A percentile compares a stretch with the other conserved stretches of the same genome.
phyloP scores from a whole-genome alignment of 2,329 filamentous ascomycete genomes.

The Penicillium sp. region DNA sequence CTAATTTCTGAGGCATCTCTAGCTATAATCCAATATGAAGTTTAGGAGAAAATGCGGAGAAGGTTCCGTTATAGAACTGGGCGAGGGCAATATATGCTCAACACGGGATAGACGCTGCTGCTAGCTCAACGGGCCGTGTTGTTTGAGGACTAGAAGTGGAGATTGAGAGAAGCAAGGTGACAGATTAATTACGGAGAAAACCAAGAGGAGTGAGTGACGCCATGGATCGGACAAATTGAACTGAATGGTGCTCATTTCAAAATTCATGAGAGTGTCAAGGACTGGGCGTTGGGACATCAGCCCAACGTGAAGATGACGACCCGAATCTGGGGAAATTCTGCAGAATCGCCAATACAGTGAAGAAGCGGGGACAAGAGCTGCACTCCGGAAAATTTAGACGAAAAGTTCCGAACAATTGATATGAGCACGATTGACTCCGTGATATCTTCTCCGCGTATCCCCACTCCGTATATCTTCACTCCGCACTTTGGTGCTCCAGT shows the following conservation, averaged over 20 bases:
- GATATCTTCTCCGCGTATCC: not conserved
- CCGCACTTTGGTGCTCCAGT: not conserved
- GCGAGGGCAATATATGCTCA: not conserved
- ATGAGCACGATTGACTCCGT: not conserved
- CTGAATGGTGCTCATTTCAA: no score
- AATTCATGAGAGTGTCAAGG: no score
- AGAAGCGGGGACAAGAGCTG: not conserved
- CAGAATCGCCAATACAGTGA: not conserved
- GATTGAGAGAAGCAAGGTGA: not conserved
- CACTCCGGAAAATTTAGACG: not conserved
- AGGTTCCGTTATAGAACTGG: constrained; percentile 19
- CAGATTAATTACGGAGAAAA: constrained; percentile 4
- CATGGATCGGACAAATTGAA: no score
- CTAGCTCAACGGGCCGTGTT: constrained; percentile 15
- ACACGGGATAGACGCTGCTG: not conserved
- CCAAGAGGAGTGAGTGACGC: not conserved
- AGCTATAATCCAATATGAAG: not conserved
- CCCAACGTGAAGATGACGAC: not conserved
- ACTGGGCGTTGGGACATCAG: not conserved
- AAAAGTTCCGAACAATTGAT: not conserved
- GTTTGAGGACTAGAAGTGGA: constrained; percentile 17
- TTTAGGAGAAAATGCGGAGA: constrained; percentile 9
- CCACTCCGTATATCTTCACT: not conserved
- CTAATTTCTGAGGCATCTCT: not conserved
- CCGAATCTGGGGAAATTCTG: constrained; percentile 1